Base-by-base conservation (phyloP, 2,329 filamentous ascomycete species). In the Aspergillus novofumigatus region DNA sequence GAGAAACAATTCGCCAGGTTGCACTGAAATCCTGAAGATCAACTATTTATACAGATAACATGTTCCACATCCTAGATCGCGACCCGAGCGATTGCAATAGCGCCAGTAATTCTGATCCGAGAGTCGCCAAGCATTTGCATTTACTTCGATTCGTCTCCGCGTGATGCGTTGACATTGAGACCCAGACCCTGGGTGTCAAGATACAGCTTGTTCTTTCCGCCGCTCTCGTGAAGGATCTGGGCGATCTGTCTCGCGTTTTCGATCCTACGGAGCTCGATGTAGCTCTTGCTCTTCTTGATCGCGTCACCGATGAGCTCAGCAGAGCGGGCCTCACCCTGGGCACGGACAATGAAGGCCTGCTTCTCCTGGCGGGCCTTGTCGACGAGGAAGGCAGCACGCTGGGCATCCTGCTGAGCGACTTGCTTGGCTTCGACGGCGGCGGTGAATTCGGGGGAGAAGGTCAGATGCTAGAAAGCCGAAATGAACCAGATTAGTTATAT, bases 281-380 rank as follows among this genome's bases (percentile, higher is more conserved):
- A 99, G 64, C 91, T 89, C 80, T 92, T 89, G 81, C 85, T 95
- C 89, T 97, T 99, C 90, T 97, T 99, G 86, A 99, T 96, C 60
- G 94, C 94, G 53, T 99, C 94, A 77, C 94, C 94, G 70, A 99
- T 97, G 63, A 99, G 87, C 80, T 99, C 92, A 49, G 94, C 94
- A 42, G 94, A 97, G 65, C 94, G 90, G 51, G 94, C 94, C 81
- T 99, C 94, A 91, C 94, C 94, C 86, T 97, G 94, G 3, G 94
- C 94, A 79, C 92, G 91, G 72, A 99, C 94, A 55, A 99, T 92
- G 81, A 92, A 97, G 68, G 94, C 94, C 80, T 99, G 94, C 83
- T 99, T 99, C 84, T 99, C 94, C 79, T 99, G 94, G 66, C 94
- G 88, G 54, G 94, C 94, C 81, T 97, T 97, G 86, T 99, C 94